Base-by-base conservation (phyloP, 129 eudicot genomes). In the Oenanthe sinensis region DNA sequence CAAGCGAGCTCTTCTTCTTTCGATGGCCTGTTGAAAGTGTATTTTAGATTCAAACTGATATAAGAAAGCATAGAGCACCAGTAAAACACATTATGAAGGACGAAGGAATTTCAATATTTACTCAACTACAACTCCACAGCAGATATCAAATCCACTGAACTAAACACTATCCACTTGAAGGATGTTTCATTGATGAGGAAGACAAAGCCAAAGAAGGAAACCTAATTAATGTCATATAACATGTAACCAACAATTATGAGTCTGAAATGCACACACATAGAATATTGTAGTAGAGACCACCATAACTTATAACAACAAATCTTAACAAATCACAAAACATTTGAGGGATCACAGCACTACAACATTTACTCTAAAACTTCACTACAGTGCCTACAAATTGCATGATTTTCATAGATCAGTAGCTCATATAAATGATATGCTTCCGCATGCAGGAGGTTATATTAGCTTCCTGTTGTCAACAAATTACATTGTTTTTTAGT, bases 1-100 rank as follows among this genome's bases (percentile, higher is more conserved):
- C 80, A 85, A 54, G 20, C 76, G 84, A 72, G 24, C 82, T 82
- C 98, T 89, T 86, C 92, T 88, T 84, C 96, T 90, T 82, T 90
- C 92, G 54, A 90, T 85, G 5, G 97, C 96, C 97, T 92, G 79
- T n/a, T 45, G 17, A 44, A 52, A 74, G 24, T 79, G 47, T 43
- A 40, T 67, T 58, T 69, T 30, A 60, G n/a, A 82, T 78, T 83
- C 72, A 83, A 48, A 40, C 40, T 52, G 65, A 36, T 71, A 12
- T 70, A 49, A 15, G 62, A 68, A 26, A 2, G 40, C 20, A 30
- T 14, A 7, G 37, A 6, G 40, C 33, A 80, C 3, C 20, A 22
- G 4, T 39, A 40, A 54, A 22, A 42, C 17, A 52, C 4, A 71
- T 10, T 11, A 79, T 69, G 33, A 50, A 3, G 50, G 7, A 44